phyloP scores from a whole-genome alignment of 176 grass and related monocot genomes.

The Poa annua region DNA sequence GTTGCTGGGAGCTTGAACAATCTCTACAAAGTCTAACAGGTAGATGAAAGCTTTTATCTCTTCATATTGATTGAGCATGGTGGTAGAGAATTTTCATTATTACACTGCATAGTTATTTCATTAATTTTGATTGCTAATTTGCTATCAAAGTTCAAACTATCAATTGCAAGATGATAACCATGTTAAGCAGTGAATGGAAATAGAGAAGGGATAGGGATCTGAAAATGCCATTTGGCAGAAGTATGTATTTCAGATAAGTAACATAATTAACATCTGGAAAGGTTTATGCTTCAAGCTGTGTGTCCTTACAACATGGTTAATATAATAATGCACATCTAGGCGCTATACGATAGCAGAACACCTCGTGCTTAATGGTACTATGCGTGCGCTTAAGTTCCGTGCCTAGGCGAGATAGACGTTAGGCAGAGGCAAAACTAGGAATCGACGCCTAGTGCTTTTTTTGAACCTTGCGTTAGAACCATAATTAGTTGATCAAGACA shows the following conservation, averaged over 20 bases:
- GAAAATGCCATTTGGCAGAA: neutral
- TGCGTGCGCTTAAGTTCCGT: no score
- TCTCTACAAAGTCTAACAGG: conserved; percentile 96
- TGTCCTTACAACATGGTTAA: neutral
- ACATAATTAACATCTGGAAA: neutral
- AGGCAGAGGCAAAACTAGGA: no score
- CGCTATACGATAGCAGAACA: no score
- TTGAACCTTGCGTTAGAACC: neutral
- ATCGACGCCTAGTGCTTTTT: no score
- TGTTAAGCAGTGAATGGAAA: neutral
- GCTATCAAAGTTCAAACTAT: neutral
- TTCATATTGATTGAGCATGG: conserved; percentile 10
- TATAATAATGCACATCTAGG: no score
- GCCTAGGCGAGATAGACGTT: no score
- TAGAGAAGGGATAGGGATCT: neutral
- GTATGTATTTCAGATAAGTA: neutral
- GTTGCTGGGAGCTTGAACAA: conserved; percentile 98
- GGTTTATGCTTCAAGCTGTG: neutral
- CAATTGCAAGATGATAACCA: neutral
- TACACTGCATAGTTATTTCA: neutral
- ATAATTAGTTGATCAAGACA: conserved; percentile 11
- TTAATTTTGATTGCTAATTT: neutral
- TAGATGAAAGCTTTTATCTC: conserved; percentile 31
- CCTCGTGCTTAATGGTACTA: no score
- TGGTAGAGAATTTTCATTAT: neutral